Conservation (phyloP, 2,329 filamentous ascomycete species). For the Tolypocladium ovalisporum region DNA sequence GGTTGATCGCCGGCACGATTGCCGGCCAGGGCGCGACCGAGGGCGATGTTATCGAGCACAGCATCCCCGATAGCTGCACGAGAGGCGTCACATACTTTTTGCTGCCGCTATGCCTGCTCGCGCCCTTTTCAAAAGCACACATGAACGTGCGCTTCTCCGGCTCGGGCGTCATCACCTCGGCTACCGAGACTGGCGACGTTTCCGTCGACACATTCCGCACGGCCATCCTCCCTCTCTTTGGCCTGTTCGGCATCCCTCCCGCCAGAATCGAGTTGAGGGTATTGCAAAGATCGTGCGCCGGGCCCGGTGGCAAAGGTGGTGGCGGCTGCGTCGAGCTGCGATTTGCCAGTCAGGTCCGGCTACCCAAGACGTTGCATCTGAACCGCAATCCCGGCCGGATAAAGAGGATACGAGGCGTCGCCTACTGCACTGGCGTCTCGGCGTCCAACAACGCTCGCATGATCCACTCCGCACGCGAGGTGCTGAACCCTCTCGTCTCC, state of each 20-base stretch:
- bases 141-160: constrained; percentile 87
- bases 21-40: constrained; percentile 60
- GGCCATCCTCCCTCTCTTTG: constrained; percentile 81
- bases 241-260: constrained; percentile 72
- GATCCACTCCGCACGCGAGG: constrained; percentile 80
- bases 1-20: constrained; percentile 78
- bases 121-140: constrained; percentile 84
- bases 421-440: constrained; percentile 84
- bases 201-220: constrained; percentile 91
- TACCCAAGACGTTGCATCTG: constrained; percentile 89
- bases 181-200: constrained; percentile 75
- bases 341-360: constrained; percentile 84
- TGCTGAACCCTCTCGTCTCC: constrained; percentile 74
- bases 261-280: constrained; percentile 79
- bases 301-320: constrained; percentile 64
- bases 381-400: constrained; percentile 72
- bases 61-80: constrained; percentile 63
- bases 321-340: constrained; percentile 88
- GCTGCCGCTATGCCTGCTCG: constrained; percentile 76
- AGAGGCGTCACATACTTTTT: constrained; percentile 88
- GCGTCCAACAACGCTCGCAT: constrained; percentile 90
- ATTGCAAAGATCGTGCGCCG: constrained; percentile 67
- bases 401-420: constrained; percentile 82
- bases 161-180: constrained; percentile 82
- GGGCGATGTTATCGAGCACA: constrained; percentile 70